Evolutionary conservation across 805 yeast species (phyloP).

Genomic region (Saturnispora mendoncae): DNA sequence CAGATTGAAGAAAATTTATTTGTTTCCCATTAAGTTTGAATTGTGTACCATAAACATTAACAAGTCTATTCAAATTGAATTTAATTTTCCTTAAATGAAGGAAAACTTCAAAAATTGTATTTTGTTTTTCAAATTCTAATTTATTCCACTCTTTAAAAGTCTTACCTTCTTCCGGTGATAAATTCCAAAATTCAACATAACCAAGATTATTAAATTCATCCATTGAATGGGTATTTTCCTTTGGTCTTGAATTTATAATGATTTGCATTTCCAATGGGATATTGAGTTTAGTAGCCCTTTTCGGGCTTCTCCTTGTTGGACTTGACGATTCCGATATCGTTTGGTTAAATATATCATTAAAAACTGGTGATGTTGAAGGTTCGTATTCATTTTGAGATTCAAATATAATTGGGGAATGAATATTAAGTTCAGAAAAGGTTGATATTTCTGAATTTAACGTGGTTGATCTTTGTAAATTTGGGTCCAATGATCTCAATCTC

Average conservation of each 20-base stretch:
- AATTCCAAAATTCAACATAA: conserved; percentile 25
- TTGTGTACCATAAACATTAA: conserved; percentile 22
- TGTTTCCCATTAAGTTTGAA: conserved; percentile 13
- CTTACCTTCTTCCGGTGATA: conserved; percentile 20
- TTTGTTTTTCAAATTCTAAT: conserved; percentile 24
- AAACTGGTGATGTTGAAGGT: neutral
- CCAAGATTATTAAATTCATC: conserved; percentile 20
- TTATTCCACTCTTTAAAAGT: conserved; percentile 21
- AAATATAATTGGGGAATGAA: neutral
- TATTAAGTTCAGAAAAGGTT: neutral
- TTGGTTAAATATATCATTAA: conserved; percentile 7
- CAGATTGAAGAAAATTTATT: conserved; percentile 14
- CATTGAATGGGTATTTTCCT: conserved; percentile 17
- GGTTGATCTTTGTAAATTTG: conserved; percentile 1
- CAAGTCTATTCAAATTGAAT: conserved; percentile 23
- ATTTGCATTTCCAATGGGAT: conserved; percentile 19
- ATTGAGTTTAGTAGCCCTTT: conserved; percentile 9
- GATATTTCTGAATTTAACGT: conserved; percentile 8
- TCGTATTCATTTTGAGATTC: neutral
- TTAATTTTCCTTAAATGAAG: conserved; percentile 21
- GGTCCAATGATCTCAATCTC: conserved; percentile 2
- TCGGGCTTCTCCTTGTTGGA: neutral
- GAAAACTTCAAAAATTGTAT: conserved; percentile 25
- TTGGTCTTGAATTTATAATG: conserved; percentile 24
- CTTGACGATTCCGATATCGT: conserved; percentile 10